These are phyloP conservation scores for Curvularia eragrostidis DNA, from an alignment of 2,329 filamentous ascomycete genomes.

Conservation along the genomic window DNA sequence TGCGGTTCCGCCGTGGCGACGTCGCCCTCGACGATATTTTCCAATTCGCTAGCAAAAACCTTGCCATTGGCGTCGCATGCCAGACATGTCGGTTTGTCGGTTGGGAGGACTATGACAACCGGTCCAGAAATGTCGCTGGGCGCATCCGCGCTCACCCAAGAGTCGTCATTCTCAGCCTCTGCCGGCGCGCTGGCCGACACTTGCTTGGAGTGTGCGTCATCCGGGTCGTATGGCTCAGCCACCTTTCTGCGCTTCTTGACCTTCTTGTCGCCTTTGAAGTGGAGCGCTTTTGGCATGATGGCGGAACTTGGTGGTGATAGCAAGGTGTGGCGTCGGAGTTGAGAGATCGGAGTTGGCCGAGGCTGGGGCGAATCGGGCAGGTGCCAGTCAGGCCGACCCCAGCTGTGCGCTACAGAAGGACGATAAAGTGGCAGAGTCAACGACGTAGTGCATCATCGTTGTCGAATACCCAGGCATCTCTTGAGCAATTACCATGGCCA, in stretches of 20 bases:
- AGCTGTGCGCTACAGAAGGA: constrained; percentile 13
- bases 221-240: constrained; percentile 58
- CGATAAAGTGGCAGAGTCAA: constrained; percentile 24
- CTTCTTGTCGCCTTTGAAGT: constrained; percentile 98
- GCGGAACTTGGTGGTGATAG: constrained; percentile 12
- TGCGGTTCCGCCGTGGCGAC: constrained; percentile 89
- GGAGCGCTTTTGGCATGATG: constrained; percentile 83
- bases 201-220: constrained; percentile 43
- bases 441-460: constrained; percentile 6
- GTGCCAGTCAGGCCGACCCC: constrained; percentile 29
- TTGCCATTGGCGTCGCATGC: constrained; percentile 87
- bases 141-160: constrained; percentile 86
- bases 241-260: constrained; percentile 86
- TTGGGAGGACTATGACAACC: constrained; percentile 80
- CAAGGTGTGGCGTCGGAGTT: constrained; percentile 20
- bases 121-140: constrained; percentile 80
- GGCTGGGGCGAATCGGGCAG: constrained; percentile 39
- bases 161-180: constrained; percentile 73
- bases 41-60: constrained; percentile 80
- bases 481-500: constrained; percentile 22
- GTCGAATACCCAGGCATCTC: neutral
- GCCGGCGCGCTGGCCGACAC: constrained; percentile 46
- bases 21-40: constrained; percentile 87
- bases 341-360: constrained; percentile 32
- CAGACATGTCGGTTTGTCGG: constrained; percentile 73